Evolutionary conservation across 2,329 filamentous ascomycete genomes (phyloP), one percentile per base, ranked within the genome.

Genomic region (Monosporascus sp.): DNA sequence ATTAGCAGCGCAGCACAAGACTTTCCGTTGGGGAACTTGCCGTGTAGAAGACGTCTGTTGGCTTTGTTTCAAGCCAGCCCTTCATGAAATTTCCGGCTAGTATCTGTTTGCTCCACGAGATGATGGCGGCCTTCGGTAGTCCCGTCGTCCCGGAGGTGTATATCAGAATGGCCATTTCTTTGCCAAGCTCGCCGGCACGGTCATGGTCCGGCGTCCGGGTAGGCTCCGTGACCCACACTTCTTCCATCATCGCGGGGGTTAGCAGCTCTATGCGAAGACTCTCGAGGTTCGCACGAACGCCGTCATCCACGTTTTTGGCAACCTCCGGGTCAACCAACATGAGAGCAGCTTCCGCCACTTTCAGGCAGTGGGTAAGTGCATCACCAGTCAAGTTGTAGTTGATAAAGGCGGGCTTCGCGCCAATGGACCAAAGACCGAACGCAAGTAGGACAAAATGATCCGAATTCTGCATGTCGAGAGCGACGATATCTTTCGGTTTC

Each of bases 131-230:
- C 65, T 95, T 95, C 9, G 91, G 90, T 58, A 95, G 72, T 1
- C 91, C 91, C 0, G 91, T 95, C 0, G 91, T 95, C 18, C 91
- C 91, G 31, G 87, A 91, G 0, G 91, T 95, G 68, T 89, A 95
- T 60, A 96, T 92, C 58, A 96, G 78, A 45, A 87, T 77, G 1
- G 82, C 86, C 74, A 90, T 83, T 54, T 84, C 79, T 7, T 78
- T 71, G 7, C 73, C 64, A 18, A 74, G 70, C 52, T 78, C 68
- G 17, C 82, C 78, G 48, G 72, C 70, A 55, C 85, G 78, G 46
- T 76, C 70, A 46, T 76, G 69, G 68, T 90, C 81, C 14, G 86
- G 77, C 37, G 80, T 78, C 5, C 88, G 79, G 22, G 77, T 65
- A 1, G 82, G 75, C 1, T 78, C 70, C 15, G 75, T 78, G 1